Conservation (phyloP, 805 yeast species). For the Millerago galiae region DNA sequence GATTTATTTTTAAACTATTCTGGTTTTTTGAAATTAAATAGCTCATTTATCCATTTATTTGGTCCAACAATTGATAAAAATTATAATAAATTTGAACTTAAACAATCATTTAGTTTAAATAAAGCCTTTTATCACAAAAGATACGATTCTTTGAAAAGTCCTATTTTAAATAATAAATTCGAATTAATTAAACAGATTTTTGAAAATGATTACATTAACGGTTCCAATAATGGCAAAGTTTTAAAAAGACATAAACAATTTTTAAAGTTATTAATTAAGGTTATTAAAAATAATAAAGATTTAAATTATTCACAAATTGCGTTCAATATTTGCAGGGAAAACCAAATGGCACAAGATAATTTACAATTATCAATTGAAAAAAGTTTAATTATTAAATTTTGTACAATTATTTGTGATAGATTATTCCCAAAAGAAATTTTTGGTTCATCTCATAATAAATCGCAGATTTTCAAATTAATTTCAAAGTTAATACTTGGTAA, state of each 20-base stretch:
- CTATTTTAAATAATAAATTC: constrained; percentile 6
- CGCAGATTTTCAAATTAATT: constrained; percentile 31
- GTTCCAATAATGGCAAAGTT: constrained; percentile 19
- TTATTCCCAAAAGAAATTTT: constrained; percentile 45
- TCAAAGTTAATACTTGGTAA: constrained; percentile 32
- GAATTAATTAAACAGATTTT: constrained; percentile 7
- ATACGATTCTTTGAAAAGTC: constrained; percentile 4
- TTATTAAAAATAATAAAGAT: constrained; percentile 29
- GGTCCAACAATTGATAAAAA: constrained; percentile 11
- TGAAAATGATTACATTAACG: constrained; percentile 7
- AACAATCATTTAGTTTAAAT: constrained; percentile 6
- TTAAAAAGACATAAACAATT: constrained; percentile 16
- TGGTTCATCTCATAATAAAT: constrained; percentile 48
- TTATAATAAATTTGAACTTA: background rate
- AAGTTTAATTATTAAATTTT: constrained; percentile 34
- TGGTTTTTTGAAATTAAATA: constrained; percentile 5
- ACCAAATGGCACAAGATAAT: constrained; percentile 17
- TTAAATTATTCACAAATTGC: constrained; percentile 32
- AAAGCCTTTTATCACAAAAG: constrained; percentile 11
- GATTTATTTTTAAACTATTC: constrained; percentile 10
- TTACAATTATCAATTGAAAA: constrained; percentile 28
- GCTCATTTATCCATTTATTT: constrained; percentile 12
- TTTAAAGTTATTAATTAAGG: constrained; percentile 11
- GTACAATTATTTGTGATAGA: constrained; percentile 36
- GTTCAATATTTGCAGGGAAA: constrained; percentile 28